A percentile compares a stretch with the other conserved stretches of the same genome.
These are phyloP conservation scores for Huiozyma naganishii DNA, from an alignment of 805 yeast genomes.

Conservation along the genomic window DNA sequence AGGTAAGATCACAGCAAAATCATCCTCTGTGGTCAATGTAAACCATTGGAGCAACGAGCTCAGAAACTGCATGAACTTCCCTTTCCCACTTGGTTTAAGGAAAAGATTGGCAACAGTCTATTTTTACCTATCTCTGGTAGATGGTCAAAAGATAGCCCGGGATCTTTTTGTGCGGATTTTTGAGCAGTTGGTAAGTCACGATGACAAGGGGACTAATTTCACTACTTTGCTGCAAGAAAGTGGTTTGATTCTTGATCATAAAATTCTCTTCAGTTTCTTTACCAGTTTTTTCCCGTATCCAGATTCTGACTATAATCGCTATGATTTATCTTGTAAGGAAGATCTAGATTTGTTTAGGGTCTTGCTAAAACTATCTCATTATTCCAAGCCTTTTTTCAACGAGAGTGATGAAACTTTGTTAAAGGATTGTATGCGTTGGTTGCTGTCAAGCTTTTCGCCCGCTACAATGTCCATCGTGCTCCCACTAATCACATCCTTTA, in stretches of 20 bases:
- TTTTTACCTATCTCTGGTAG: conserved; percentile 57
- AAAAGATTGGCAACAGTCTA: conserved; percentile 55
- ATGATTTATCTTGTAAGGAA: conserved; percentile 20
- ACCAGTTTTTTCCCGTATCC: conserved; percentile 35
- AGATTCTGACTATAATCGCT: conserved; percentile 36
- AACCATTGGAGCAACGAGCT: conserved; percentile 84
- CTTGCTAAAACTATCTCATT: conserved; percentile 41
- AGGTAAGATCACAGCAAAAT: conserved; percentile 50
- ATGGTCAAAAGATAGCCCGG: conserved; percentile 58
- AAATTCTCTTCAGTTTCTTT: conserved; percentile 24
- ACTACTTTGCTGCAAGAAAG: conserved; percentile 19
- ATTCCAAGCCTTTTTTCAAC: conserved; percentile 46
- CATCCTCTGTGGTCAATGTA: conserved; percentile 65
- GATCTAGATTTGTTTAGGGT: conserved; percentile 41
- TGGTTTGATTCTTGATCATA: conserved; percentile 30
- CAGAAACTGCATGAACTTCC: conserved; percentile 61
- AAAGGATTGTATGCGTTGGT: conserved; percentile 39
- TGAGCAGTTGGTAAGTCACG: conserved; percentile 38
- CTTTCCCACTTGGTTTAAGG: conserved; percentile 59
- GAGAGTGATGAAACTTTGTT: conserved; percentile 28
- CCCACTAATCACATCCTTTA: conserved; percentile 40
- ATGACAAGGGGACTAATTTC: conserved; percentile 27
- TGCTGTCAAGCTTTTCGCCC: conserved; percentile 43
- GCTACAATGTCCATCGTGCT: conserved; percentile 42
- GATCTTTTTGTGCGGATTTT: conserved; percentile 54